phyloP scores from a whole-genome alignment of 768 basidiomycete genomes.

The Tephrocybe sp. region DNA sequence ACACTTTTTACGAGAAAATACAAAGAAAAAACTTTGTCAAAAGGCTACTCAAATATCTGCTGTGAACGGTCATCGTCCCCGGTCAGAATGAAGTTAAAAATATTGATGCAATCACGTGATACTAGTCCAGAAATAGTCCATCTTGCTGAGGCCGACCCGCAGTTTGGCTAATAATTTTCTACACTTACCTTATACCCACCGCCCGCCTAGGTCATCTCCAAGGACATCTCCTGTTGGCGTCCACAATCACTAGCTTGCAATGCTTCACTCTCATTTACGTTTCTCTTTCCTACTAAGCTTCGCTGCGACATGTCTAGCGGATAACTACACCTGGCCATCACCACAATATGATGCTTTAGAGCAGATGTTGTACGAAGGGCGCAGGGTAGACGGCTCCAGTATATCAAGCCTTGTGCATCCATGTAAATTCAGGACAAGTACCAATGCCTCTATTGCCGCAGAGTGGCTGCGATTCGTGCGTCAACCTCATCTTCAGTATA shows the following conservation, averaged over 20 bases:
- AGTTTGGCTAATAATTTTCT: slow-evolving; percentile 2
- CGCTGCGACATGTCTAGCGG: slow-evolving; percentile 17
- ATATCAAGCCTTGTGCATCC: slow-evolving; percentile 26
- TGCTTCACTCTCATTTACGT: slow-evolving; percentile 20
- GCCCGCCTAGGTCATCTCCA: neutral
- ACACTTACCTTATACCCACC: slow-evolving; percentile 2
- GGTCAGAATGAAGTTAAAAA: too few species aligned
- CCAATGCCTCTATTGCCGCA: slow-evolving; percentile 32
- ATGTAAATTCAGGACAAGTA: slow-evolving; percentile 24
- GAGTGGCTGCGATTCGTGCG: slow-evolving; percentile 40
- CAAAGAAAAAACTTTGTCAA: too few species aligned
- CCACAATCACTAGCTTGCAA: slow-evolving; percentile 8
- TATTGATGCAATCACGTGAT: too few species aligned
- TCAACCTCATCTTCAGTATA: neutral
- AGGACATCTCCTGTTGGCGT: neutral
- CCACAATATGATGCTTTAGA: slow-evolving; percentile 34
- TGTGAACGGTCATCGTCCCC: too few species aligned
- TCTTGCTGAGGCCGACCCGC: neutral
- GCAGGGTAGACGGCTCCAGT: slow-evolving; percentile 29
- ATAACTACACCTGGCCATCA: slow-evolving; percentile 30
- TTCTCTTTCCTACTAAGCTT: slow-evolving; percentile 14
- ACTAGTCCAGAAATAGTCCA: too few species aligned
- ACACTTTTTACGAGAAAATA: too few species aligned
- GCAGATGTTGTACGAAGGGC: slow-evolving; percentile 32
- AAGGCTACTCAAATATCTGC: too few species aligned